Conservation (phyloP, 257 asterid genomes). For the Nicotiana obtusifolia region DNA sequence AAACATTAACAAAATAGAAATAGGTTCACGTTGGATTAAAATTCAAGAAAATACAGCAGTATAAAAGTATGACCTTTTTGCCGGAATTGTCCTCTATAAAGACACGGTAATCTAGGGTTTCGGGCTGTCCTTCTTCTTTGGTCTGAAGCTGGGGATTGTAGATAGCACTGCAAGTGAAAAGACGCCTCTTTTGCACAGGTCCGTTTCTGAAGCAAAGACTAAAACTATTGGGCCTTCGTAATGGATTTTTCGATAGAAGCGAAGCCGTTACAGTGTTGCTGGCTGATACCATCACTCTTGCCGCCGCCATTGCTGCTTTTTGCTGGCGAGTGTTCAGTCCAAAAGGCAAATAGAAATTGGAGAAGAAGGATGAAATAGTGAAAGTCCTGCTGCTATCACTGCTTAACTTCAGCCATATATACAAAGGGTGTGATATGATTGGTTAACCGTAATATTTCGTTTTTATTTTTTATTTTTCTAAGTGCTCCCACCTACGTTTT, state of each 20-base stretch:
- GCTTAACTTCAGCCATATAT: not conserved
- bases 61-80: constrained; percentile 48
- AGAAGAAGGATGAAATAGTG: not conserved
- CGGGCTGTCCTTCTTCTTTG: constrained; percentile 82
- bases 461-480: not conserved
- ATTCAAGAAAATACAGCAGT: not conserved
- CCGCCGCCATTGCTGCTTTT: constrained; percentile 57
- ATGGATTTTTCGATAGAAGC: constrained; percentile 34
- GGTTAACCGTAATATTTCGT: not conserved
- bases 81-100: constrained; percentile 75
- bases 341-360: not conserved
- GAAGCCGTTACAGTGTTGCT: constrained; percentile 46
- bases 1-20: not conserved
- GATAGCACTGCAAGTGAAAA: constrained; percentile 68
- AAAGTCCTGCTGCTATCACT: not conserved
- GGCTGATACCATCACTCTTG: constrained; percentile 55
- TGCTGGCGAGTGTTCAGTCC: constrained; percentile 1
- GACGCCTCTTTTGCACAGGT: constrained; percentile 43
- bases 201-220: constrained; percentile 23
- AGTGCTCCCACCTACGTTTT: not conserved
- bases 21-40: not conserved
- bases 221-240: constrained; percentile 32
- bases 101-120: constrained; percentile 87
- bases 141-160: constrained; percentile 63
- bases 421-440: not conserved